Conservation (phyloP, 257 asterid genomes). For the Lithospermum erythrorhizon region DNA sequence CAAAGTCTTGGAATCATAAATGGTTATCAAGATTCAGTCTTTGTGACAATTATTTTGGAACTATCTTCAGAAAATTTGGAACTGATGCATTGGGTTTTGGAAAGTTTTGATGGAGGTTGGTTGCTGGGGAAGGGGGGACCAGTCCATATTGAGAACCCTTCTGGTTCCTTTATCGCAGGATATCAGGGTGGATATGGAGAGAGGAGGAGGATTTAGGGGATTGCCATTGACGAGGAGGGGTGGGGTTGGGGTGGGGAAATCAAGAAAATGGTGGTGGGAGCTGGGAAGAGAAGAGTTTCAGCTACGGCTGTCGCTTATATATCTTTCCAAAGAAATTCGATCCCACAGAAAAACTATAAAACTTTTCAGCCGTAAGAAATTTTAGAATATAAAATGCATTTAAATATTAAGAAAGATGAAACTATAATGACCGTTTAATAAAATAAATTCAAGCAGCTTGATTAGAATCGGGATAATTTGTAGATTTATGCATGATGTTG, state of each 20-base stretch:
- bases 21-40: slow-evolving; percentile 44
- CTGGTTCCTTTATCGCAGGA: slow-evolving; percentile 65
- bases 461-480: too few relatives aligned
- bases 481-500: too few relatives aligned
- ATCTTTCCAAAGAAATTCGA: too few relatives aligned
- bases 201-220: too few relatives aligned
- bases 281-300: neutral
- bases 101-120: slow-evolving; percentile 49
- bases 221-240: neutral
- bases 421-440: too few relatives aligned
- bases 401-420: too few relatives aligned
- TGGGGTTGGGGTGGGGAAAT: neutral
- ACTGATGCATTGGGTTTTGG: slow-evolving; percentile 45
- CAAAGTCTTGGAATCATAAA: slow-evolving; percentile 49
- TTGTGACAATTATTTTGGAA: slow-evolving; percentile 56
- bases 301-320: too few relatives aligned
- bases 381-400: too few relatives aligned
- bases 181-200: slow-evolving; percentile 39
- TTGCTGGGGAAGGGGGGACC: slow-evolving; percentile 66
- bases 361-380: too few relatives aligned
- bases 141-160: slow-evolving; percentile 62
- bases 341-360: too few relatives aligned
- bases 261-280: neutral
- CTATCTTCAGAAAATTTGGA: slow-evolving; percentile 80
- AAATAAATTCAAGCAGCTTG: too few relatives aligned